phyloP scores from a whole-genome alignment of 345 rosid genomes.

The Brassica incana region DNA sequence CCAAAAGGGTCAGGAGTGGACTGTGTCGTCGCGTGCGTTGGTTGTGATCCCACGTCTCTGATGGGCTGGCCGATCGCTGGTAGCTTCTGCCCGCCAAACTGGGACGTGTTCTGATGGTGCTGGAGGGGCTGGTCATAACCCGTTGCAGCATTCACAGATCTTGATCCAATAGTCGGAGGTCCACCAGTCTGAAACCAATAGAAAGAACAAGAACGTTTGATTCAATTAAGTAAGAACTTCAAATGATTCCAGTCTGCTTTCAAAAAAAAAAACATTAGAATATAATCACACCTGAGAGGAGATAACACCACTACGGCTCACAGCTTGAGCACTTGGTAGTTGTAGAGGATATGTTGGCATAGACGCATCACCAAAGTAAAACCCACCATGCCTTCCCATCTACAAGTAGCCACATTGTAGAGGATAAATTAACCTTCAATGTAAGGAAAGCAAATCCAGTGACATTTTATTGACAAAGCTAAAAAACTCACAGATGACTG shows the following conservation, averaged over 20 bases:
- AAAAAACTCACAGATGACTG: constrained; percentile 74
- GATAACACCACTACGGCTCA: constrained; percentile 58
- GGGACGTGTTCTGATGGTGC: constrained; percentile 78
- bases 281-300: constrained; percentile 75
- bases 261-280: background rate
- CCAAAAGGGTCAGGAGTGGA: constrained; percentile 76
- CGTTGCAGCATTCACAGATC: constrained; percentile 73
- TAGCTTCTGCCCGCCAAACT: constrained; percentile 82
- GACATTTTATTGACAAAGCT: constrained; percentile 5
- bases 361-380: constrained; percentile 67
- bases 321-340: constrained; percentile 73
- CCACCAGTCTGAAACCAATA: constrained; percentile 63
- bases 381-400: constrained; percentile 92
- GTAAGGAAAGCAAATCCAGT: constrained; percentile 15
- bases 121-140: constrained; percentile 85
- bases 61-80: constrained; percentile 75
- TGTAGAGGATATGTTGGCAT: constrained; percentile 72
- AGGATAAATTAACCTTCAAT: background rate
- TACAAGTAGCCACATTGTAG: constrained; percentile 38
- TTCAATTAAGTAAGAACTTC: background rate
- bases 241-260: constrained; percentile 4
- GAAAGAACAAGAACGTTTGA: background rate
- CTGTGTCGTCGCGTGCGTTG: constrained; percentile 55
- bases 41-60: constrained; percentile 70
- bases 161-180: constrained; percentile 51